Evolutionary conservation across 495 filamentous ascomycete genomes (phyloP), one percentile per base, ranked within the genome.

Genomic region (Penicillium waksmanii): DNA sequence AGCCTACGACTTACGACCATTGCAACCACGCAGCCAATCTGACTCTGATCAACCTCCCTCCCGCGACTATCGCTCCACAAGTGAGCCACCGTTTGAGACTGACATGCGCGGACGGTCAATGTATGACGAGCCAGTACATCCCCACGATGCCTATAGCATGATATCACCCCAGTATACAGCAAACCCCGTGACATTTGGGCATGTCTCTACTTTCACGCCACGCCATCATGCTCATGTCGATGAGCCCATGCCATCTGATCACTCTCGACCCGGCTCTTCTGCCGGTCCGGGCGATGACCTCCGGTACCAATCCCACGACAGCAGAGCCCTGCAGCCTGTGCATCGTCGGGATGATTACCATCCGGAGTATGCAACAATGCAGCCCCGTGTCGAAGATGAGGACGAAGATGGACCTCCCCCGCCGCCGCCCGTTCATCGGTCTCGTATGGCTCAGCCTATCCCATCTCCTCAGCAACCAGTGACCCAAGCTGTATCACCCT

Each of bases 351-450:
- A 73, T 25, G 59, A 63, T 12, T 70, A 70, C 52, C 76, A 76
- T 44, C 67, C 74, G 5, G 68, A 77, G 43, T 78, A 79, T 58
- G 77, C 79, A 38, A 75, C 78, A 15, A 87, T 89, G 87, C 87
- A 89, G 58, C 85, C 86, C 21, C 84, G 82, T 5, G 87, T 89
- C 46, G 87, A 89, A 64, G 87, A 89, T 68, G 87, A 85, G 48
- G 82, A 84, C n/a, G 81, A 86, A 31, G 79, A 84, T 44, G 71
- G 60, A 2, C 65, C 74, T 34, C 80, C 83, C 48, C 81, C 82
- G 15, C 79, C 78, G 56, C 77, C 75, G 19, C 79, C 81, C 53
- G 76, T 72, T 47, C 82, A 75, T 75, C 76, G 77, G 66, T 73
- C 75, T 34, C 66, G 63, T 17, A 60, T 73, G 64, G 66, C 63